phyloP scores from a whole-genome alignment of 257 asterid genomes.

The Petunia axillaris region DNA sequence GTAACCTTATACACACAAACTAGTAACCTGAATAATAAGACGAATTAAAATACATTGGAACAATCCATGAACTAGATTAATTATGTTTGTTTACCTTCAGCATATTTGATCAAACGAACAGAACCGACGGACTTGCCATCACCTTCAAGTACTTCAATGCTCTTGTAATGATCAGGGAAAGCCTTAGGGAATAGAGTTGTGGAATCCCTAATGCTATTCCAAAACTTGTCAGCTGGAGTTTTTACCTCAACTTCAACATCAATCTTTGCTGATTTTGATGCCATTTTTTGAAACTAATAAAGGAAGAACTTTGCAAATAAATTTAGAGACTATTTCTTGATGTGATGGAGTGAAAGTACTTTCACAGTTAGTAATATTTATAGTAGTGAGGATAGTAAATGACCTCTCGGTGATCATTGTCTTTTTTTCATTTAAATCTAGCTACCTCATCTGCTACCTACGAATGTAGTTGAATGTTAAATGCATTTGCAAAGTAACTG shows the following conservation, averaged over 20 bases:
- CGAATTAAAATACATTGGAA: background rate
- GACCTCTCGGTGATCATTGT: conserved; percentile 3
- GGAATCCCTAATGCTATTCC: conserved; percentile 67
- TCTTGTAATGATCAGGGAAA: conserved; percentile 57
- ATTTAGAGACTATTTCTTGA: background rate
- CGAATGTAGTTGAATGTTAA: conserved; percentile 8
- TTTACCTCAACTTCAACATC: conserved; percentile 71
- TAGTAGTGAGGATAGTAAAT: background rate
- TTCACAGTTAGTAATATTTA: background rate
- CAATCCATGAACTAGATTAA: background rate
- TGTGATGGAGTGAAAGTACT: background rate
- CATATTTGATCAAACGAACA: conserved; percentile 58
- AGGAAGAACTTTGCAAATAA: background rate
- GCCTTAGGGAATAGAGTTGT: conserved; percentile 70
- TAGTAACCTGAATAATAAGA: too few species aligned
- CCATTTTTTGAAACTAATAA: conserved; percentile 42
- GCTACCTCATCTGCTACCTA: conserved; percentile 30
- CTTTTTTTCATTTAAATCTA: conserved; percentile 18
- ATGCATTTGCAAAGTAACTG: conserved; percentile 16
- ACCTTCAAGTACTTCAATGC: conserved; percentile 77
- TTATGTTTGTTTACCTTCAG: conserved; percentile 44
- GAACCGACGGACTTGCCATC: conserved; percentile 73
- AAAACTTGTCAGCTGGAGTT: conserved; percentile 55
- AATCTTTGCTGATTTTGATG: conserved; percentile 43
- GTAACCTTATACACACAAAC: too few species aligned